Conservation (phyloP, 2,329 filamentous ascomycete species). For the Xylaria sp. region DNA sequence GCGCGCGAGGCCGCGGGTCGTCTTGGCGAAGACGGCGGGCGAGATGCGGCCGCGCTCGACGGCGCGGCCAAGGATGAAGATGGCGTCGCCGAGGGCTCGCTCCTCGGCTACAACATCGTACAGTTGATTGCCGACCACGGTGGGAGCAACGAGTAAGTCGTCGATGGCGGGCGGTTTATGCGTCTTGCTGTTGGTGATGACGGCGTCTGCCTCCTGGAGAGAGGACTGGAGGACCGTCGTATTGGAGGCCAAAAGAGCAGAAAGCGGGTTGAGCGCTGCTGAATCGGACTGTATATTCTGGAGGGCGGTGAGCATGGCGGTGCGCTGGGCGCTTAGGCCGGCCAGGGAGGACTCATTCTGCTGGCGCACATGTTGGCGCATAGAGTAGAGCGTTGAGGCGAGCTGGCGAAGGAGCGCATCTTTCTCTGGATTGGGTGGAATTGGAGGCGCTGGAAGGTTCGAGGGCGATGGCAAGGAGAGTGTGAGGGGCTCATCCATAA, state of each 20-base stretch:
- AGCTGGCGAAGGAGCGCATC: slow-evolving; percentile 82
- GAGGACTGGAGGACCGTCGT: slow-evolving; percentile 78
- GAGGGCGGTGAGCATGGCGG: slow-evolving; percentile 74
- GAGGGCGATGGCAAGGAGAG: slow-evolving; percentile 55
- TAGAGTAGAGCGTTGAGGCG: slow-evolving; percentile 69
- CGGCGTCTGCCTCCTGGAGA: slow-evolving; percentile 76
- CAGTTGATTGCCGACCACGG: slow-evolving; percentile 89
- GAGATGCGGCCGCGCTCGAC: slow-evolving; percentile 74
- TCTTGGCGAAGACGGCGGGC: slow-evolving; percentile 77
- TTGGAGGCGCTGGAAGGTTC: slow-evolving; percentile 74
- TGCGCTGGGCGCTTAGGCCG: slow-evolving; percentile 78
- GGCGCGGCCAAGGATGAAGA: slow-evolving; percentile 79
- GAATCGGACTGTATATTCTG: slow-evolving; percentile 75
- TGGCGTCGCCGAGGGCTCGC: slow-evolving; percentile 80
- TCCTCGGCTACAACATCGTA: slow-evolving; percentile 91
- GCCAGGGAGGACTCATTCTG: slow-evolving; percentile 77
- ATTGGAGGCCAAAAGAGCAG: slow-evolving; percentile 75
- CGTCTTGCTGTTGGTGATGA: slow-evolving; percentile 74
- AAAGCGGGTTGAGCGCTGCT: slow-evolving; percentile 71
- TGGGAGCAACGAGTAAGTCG: slow-evolving; percentile 90
- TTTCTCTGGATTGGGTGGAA: slow-evolving; percentile 95
- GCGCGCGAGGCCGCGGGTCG: slow-evolving; percentile 73
- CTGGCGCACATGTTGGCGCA: slow-evolving; percentile 70
- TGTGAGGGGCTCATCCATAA: slow-evolving; percentile 63
- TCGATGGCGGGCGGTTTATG: slow-evolving; percentile 80